Evolutionary conservation across 495 filamentous ascomycete genomes (phyloP), one percentile per base, ranked within the genome.

Genomic region (Tuber magnatum): DNA sequence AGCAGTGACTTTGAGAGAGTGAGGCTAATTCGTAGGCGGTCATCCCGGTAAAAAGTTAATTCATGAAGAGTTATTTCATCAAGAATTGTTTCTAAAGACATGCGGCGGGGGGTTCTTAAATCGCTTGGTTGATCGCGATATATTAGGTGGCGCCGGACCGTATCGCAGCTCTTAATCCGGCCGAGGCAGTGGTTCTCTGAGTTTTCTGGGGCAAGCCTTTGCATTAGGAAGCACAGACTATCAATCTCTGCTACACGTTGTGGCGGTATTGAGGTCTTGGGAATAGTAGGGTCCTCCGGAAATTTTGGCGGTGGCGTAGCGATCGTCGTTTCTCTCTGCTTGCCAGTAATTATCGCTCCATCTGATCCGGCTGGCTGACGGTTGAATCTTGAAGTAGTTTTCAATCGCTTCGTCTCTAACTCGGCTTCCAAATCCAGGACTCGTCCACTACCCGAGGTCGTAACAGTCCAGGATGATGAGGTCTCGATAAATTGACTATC

Each of bases 1-100:
- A 77, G 75, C 24, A 77, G 72, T 14, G 75, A 74, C n/a, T 48
- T 42, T 41, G 75, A 74, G 9, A 77, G 48, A 22, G 35, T 71
- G 12, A 68, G 69, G 51, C 72, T 73, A 28, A 77, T 43, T n/a
- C 51, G 28, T n/a, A 74, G 69, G 32, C 75, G 40, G 20, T 74
- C 68, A 48, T 8, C 41, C 16, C 28, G 39, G 68, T 8, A 2
- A 71, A 43, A 28, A 71, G 72, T 18, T 24, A 46, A 51, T 71
- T 35, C 40, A 48, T 71, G 3, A 71, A 43, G 40, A 71, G 72
- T 18, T 24, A 46, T 68, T 71, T 35, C 40, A 48, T 71, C 48
- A 14, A 77, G 40, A 61, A 77, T 68, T 20, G 38, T 40, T 46
- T 77, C 69, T 12, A 74, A 20, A 35, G 69, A 77, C 14, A n/a